Conservation (phyloP, 768 basidiomycete genomes). For the Tylopilus sp. region DNA sequence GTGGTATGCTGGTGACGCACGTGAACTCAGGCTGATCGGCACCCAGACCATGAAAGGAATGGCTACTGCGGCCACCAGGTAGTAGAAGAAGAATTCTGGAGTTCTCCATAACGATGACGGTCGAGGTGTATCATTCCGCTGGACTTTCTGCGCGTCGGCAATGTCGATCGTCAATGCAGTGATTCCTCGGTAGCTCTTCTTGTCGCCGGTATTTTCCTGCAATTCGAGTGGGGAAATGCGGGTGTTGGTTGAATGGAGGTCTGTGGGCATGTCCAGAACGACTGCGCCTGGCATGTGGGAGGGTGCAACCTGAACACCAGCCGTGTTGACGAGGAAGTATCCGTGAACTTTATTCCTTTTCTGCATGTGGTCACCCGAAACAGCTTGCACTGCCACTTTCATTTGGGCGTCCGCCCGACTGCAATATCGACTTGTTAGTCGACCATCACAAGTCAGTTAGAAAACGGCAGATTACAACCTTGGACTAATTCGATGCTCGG, state of each 20-base stretch:
- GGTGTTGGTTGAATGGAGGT: constrained; percentile 20
- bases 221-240: constrained; percentile 14
- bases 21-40: constrained; percentile 65
- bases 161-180: constrained; percentile 54
- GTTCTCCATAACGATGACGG: constrained; percentile 70
- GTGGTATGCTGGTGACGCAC: constrained; percentile 47
- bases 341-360: constrained; percentile 17
- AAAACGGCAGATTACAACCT: constrained; percentile 12
- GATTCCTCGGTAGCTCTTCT: constrained; percentile 29
- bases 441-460: constrained; percentile 24
- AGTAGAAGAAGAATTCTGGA: constrained; percentile 78
- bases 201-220: constrained; percentile 6
- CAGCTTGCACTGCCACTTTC: constrained; percentile 21
- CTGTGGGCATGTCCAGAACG: constrained; percentile 35
- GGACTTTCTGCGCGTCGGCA: constrained; percentile 39
- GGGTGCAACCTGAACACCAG: neutral
- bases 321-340: neutral
- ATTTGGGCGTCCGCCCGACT: neutral
- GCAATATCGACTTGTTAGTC: constrained; percentile 4
- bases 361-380: neutral
- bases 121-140: constrained; percentile 22
- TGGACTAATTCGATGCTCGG: constrained; percentile 33
- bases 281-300: constrained; percentile 28
- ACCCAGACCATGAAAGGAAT: constrained; percentile 77
- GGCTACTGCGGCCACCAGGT: constrained; percentile 51